Percentiles rank a stretch among this genome's conserved stretches.
Conservation (phyloP, 169 alveolate species). For the Neospora caninum region DNA sequence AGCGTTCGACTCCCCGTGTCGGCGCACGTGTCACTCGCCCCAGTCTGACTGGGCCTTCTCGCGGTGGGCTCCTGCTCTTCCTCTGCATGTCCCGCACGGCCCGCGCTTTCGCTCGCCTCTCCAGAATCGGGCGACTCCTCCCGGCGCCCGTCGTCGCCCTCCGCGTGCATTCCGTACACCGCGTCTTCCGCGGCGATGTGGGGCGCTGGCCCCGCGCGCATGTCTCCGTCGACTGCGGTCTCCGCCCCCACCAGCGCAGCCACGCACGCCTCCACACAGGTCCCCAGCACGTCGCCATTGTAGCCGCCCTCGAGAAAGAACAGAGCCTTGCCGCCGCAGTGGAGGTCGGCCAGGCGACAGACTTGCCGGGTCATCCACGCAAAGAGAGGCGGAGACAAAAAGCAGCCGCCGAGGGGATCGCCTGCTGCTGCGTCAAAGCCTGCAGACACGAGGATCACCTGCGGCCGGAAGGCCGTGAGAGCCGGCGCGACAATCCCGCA, state of each 20-base stretch:
- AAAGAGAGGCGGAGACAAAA: slow-evolving; percentile 85
- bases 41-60: background rate
- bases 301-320: slow-evolving; percentile 88
- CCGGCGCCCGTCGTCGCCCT: too few relatives aligned
- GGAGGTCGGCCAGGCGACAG: slow-evolving; percentile 87
- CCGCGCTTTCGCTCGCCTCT: background rate
- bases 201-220: too few relatives aligned
- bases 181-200: too few relatives aligned
- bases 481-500: slow-evolving; percentile 85
- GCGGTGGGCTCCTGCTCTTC: background rate
- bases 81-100: background rate
- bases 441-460: slow-evolving; percentile 92
- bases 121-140: too few relatives aligned
- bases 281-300: background rate
- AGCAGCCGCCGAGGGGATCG: slow-evolving; percentile 84
- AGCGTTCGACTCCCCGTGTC: background rate
- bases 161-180: too few relatives aligned
- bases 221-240: too few relatives aligned
- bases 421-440: slow-evolving; percentile 94
- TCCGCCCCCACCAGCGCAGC: background rate
- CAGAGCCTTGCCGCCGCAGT: slow-evolving; percentile 89
- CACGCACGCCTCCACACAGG: slow-evolving; percentile 12
- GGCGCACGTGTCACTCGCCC: background rate
- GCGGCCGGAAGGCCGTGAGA: slow-evolving; percentile 90
- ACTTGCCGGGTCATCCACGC: slow-evolving; percentile 90